Evolutionary conservation across 352 stramenopile species (phyloP).

Genomic region (Globisporangium lucens): DNA sequence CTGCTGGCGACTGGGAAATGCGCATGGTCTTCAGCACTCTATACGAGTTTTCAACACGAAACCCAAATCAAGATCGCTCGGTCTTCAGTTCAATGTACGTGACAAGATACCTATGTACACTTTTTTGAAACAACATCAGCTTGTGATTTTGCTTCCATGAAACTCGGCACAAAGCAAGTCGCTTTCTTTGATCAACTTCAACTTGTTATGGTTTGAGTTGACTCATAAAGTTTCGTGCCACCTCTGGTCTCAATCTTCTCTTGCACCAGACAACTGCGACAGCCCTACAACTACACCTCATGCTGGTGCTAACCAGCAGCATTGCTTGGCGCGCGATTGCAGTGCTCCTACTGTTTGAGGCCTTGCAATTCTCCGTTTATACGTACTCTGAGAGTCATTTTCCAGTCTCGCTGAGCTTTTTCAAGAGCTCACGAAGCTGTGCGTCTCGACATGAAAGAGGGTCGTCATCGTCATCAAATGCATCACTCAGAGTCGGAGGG

Average conservation of each 20-base stretch:
- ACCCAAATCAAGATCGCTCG: not conserved
- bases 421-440: conserved; percentile 1
- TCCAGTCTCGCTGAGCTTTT: conserved; percentile 3
- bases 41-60: not conserved
- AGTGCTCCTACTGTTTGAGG: too few species aligned
- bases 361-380: too few species aligned
- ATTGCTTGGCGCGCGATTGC: too few species aligned
- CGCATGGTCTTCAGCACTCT: not conserved
- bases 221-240: too few species aligned
- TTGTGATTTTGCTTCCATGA: not conserved
- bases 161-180: not conserved
- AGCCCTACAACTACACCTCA: too few species aligned
- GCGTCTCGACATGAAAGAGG: not conserved
- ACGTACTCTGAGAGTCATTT: too few species aligned
- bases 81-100: not conserved
- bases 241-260: too few species aligned
- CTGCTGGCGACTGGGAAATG: not conserved
- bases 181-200: not conserved
- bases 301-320: too few species aligned
- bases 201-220: not conserved
- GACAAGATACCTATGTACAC: not conserved
- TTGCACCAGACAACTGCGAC: too few species aligned
- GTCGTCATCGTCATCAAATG: not conserved
- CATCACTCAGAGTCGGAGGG: too few species aligned
- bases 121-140: not conserved